phyloP scores from a whole-genome alignment of 305 asterid species.

The Solanum hybrid region DNA sequence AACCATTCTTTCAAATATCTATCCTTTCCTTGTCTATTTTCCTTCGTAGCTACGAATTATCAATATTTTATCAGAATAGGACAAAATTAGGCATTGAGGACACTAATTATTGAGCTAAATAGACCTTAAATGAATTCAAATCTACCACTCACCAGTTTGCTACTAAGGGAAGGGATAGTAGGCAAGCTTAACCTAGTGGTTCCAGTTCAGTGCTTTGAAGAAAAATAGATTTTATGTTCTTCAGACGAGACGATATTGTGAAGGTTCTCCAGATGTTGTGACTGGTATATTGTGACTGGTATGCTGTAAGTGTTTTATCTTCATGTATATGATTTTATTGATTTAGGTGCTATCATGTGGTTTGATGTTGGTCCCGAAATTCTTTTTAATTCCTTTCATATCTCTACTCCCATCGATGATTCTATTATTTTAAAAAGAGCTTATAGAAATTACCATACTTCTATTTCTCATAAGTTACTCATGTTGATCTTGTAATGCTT shows the following conservation, averaged over 20 bases:
- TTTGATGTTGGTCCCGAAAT: background rate
- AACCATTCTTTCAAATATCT: background rate
- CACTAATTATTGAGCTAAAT: background rate
- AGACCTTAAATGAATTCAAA: background rate
- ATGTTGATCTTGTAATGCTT: background rate
- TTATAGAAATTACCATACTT: background rate
- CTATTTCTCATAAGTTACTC: background rate
- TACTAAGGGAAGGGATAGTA: no score
- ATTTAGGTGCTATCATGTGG: background rate
- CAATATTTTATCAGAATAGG: background rate
- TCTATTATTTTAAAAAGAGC: no score
- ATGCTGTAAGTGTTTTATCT: no score
- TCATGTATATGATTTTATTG: background rate
- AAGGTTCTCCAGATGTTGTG: background rate
- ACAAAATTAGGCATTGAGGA: background rate
- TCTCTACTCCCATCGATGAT: background rate
- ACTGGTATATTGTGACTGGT: no score
- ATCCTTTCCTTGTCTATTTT: background rate
- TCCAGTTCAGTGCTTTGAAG: background rate
- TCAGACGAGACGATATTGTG: background rate
- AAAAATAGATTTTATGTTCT: no score
- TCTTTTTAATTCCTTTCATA: background rate
- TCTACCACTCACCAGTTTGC: background rate
- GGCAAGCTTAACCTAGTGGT: background rate
- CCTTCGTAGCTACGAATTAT: background rate